Base-by-base conservation (phyloP, 345 rosid genomes). In the Aethionema arabicum region DNA sequence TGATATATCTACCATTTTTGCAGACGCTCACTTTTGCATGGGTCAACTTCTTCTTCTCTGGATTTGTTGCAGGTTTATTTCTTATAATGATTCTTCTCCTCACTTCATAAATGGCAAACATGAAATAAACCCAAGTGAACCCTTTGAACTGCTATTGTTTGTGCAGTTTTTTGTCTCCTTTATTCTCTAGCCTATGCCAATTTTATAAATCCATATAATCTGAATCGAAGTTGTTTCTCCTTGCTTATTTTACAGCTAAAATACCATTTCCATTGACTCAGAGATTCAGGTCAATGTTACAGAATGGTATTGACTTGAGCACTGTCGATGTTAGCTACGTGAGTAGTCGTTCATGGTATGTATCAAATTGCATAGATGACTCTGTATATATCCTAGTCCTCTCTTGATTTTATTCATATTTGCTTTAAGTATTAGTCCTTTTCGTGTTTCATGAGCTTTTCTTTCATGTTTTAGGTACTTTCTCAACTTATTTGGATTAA, bases 11-110 rank as follows among this genome's bases (percentile, higher is more conserved):
- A n/a, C 46, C 67, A 47, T 57, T 74, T 67, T 51, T 58, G 36
- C 84, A 95, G 99, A 90, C 96, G 32, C 93, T 95, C 43, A 95
- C 99, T 71, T 90, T 83, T 75, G 98, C 99, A 0, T 95, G 93
- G 93, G 99, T 95, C 84, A 95, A 95, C 86, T 90, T 95, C 72
- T 95, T 95, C 95, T 95, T 95, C 78, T 83, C 97, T 61, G 99
- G 97, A 65, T 95, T 95, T 66, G 99, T 95, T 68, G 93, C 97
- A 80, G 99, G 99, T 95, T 39, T 46, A 72, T 47, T 62, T 60
- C 56, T 29, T 47, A 11, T 45, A 53, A 3, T 36, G 36, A 5
- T 6, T 2, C 2, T 47, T 3, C 6, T 5, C 4, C 4, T 66
- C 6, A 40, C 32, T 32, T 56, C 0, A 47, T 38, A 3, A 56